Evolutionary conservation across 371 early-diverging fungal species (phyloP), one percentile per base, ranked within the genome.

Genomic region (Syncephalastrum contaminatum): DNA sequence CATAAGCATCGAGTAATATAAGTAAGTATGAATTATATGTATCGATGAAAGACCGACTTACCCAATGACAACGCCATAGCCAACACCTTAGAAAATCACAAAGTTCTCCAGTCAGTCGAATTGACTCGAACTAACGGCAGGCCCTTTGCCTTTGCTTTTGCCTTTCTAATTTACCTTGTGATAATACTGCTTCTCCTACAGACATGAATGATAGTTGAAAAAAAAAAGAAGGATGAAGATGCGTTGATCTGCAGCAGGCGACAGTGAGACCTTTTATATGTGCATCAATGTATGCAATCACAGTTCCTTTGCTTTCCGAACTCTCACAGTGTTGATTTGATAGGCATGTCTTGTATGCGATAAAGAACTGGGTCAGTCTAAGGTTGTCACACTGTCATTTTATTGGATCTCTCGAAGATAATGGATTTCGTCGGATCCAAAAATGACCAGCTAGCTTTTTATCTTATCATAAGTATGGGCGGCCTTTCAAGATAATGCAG

Each of bases 51-150:
- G 13, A 10, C 22, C 16, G 4, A 43, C 56, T 24, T 69, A 63
- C 67, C 70, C 72, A 27, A 72, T 50, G 4, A 71, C 71, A 12
- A 74, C 69, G 8, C 67, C 72, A 56, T 74, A 73, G 19, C 73
- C 73, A 22, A 60, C 68, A 41, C 69, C 74, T 68, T 30, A 8
- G 36, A 8, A 2, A 30, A 2, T 30, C 10, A 2, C 2, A 8
- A 2, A 30, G 25, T 10, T 30, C 10, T 30, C 3, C 36, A 30
- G 36, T 30, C 36, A 30, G 36, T 30, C 36, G 2, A 30, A 30
- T 12, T 5, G 36, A 30, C 10, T 12, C 8, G 12, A 30, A 30
- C 5, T 0, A 0, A 12, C 36, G 2, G 36, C 10, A 25, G 25
- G 12, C 6, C 10, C 10, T 12, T 30, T 30, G 36, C 10, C 10